Conservation (phyloP, 2,329 filamentous ascomycete species). For the Neofusicoccum umdonicola region DNA sequence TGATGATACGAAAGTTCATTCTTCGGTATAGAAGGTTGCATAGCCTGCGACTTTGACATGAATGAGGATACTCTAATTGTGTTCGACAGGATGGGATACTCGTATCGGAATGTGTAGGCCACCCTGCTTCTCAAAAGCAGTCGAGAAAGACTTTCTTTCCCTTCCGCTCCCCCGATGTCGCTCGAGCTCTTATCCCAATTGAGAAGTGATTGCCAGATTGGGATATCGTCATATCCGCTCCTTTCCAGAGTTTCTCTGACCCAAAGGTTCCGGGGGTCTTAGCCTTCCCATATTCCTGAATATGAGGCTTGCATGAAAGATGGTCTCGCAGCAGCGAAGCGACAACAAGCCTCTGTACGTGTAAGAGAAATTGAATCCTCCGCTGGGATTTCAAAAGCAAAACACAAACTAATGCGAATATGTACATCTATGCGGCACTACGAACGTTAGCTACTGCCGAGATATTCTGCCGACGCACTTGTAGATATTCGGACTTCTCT, state of each 20-base stretch:
- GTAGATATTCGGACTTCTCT: too few species aligned
- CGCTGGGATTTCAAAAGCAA: too few species aligned
- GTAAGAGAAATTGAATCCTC: too few species aligned
- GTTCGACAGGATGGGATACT: neutral
- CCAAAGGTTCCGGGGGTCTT: neutral
- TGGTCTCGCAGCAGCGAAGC: too few species aligned
- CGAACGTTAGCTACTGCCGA: too few species aligned
- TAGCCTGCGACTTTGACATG: conserved; percentile 5
- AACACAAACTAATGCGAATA: too few species aligned
- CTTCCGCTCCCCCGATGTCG: neutral
- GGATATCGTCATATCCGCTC: neutral
- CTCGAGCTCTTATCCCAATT: neutral
- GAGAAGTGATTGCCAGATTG: neutral
- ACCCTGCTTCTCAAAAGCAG: neutral
- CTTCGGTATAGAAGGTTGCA: conserved; percentile 9
- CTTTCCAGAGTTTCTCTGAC: neutral
- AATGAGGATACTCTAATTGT: neutral
- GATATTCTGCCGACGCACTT: too few species aligned
- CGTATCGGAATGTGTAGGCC: neutral
- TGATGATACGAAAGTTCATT: neutral
- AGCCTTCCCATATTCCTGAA: too few species aligned
- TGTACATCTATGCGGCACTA: too few species aligned
- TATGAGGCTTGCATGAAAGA: too few species aligned
- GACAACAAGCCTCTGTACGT: too few species aligned
- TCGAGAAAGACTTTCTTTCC: neutral